Base-by-base conservation (phyloP, 2,329 filamentous ascomycete species). In the Claviceps sp. region DNA sequence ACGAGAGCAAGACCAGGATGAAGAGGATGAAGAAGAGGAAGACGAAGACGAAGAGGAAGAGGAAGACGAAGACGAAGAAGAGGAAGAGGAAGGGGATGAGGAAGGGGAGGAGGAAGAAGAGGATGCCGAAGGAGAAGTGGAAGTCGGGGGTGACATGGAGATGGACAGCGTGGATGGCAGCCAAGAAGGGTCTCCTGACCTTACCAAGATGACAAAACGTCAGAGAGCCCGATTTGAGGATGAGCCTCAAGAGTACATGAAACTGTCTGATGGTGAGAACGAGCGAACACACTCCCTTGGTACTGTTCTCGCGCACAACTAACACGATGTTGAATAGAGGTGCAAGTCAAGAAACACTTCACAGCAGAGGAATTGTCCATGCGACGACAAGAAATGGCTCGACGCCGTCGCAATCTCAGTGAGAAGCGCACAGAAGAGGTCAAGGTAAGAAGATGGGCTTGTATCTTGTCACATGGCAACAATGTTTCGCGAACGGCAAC, bases 401-500 rank as follows among this genome's bases (percentile, higher is more conserved):
- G 78, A 26, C 72, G 78, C 46, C 70, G 78, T 53, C 74, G 78
- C 46, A 82, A 82, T 58, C 70, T 81, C n/a, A 81, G 78, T 59
- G 78, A 82, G 56, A 82, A 82, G 67, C 76, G 78, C 48, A 81
- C 77, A 55, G 78, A 82, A 55, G 78, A 82, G 66, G 78, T 82
- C 64, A 81, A 81, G 73, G 77, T 76, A 69, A 52, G 66, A 53
- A 5, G 37, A 40, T 37, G 11, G 22, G 40, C 41, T 37, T 6
- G 22, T 14, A 4, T 43, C 13, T 6, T 43, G 18, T 34, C 30
- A 11, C 30, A 34, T 11, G 30, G 9, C 30, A 34, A 34, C 30
- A 11, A 11, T 11, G 4, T 34, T 11, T 34, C 9, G 30, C 30
- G 30, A 34, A 34, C 9, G 3, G 9, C 37, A 41, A 30, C 20